A percentile compares a stretch with the other conserved stretches of the same genome.
Evolutionary conservation across 2,329 filamentous ascomycete species (phyloP).

Genomic region (Ploettnerulaceae sp.): DNA sequence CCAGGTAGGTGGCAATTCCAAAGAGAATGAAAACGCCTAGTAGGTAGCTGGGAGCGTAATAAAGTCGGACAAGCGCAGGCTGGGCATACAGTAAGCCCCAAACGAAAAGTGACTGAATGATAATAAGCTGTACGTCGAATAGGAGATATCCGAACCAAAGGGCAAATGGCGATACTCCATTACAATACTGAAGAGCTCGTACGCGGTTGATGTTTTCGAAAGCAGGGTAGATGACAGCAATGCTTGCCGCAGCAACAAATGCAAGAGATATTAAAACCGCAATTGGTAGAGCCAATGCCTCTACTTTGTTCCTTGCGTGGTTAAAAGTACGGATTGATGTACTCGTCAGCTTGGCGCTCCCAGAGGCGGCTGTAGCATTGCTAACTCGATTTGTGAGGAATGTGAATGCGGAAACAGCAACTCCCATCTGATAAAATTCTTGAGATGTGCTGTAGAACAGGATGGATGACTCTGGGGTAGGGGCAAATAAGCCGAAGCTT

Average conservation of each 20-base stretch:
- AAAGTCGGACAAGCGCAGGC: constrained; percentile 14
- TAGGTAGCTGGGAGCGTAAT: constrained; percentile 23
- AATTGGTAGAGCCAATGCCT: constrained; percentile 16
- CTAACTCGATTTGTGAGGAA: constrained; percentile 25
- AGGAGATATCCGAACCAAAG: constrained; percentile 28
- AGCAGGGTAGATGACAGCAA: constrained; percentile 28
- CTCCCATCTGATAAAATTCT: not conserved
- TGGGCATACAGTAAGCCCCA: constrained; percentile 24
- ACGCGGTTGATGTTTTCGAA: constrained; percentile 28
- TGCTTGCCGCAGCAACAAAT: constrained; percentile 24
- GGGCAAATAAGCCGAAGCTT: constrained; percentile 22
- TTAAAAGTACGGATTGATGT: constrained; percentile 16
- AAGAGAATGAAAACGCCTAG: constrained; percentile 27
- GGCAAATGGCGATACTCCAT: constrained; percentile 28
- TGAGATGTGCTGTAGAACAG: constrained; percentile 18
- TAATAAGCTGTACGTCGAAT: constrained; percentile 29
- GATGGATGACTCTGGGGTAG: constrained; percentile 18
- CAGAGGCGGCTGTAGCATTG: constrained; percentile 19
- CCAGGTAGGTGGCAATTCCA: constrained; percentile 28
- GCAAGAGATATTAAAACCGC: constrained; percentile 21
- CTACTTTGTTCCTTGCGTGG: constrained; percentile 14
- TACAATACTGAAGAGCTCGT: constrained; percentile 28
- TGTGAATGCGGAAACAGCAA: constrained; percentile 17
- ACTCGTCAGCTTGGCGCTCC: constrained; percentile 12
- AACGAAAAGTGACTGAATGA: constrained; percentile 24